These are phyloP conservation scores for Rhododendron simsii DNA, from an alignment of 148 eudicot genomes.

Conservation along the genomic window DNA sequence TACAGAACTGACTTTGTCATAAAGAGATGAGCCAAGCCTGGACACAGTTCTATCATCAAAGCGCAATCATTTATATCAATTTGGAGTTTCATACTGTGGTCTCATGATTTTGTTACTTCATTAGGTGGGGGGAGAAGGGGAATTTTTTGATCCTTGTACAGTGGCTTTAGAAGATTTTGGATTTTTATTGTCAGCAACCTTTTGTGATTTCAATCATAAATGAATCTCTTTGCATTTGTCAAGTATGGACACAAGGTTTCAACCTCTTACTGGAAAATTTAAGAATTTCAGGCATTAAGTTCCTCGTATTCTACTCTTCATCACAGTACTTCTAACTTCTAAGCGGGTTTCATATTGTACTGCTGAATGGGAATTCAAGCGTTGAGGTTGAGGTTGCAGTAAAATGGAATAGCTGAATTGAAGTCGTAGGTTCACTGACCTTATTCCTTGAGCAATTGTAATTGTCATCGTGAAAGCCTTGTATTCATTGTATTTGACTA, in stretches of 20 bases:
- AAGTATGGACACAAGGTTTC: neutral
- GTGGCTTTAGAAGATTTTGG: too few species aligned
- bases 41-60: too few species aligned
- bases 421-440: too few species aligned
- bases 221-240: neutral
- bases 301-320: neutral
- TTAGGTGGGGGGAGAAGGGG: neutral
- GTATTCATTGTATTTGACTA: neutral
- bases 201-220: neutral
- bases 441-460: too few species aligned
- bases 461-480: too few species aligned
- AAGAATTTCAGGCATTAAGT: neutral
- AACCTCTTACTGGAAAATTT: neutral
- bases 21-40: too few species aligned
- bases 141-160: neutral
- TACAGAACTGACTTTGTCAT: too few species aligned
- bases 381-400: neutral
- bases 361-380: neutral
- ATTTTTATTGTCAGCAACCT: too few species aligned
- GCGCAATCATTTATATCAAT: neutral
- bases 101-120: neutral
- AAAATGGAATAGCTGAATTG: neutral
- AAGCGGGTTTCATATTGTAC: neutral
- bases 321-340: neutral
- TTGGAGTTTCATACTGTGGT: neutral